phyloP scores from a whole-genome alignment of 805 yeast species.

The Teunomyces stri region DNA sequence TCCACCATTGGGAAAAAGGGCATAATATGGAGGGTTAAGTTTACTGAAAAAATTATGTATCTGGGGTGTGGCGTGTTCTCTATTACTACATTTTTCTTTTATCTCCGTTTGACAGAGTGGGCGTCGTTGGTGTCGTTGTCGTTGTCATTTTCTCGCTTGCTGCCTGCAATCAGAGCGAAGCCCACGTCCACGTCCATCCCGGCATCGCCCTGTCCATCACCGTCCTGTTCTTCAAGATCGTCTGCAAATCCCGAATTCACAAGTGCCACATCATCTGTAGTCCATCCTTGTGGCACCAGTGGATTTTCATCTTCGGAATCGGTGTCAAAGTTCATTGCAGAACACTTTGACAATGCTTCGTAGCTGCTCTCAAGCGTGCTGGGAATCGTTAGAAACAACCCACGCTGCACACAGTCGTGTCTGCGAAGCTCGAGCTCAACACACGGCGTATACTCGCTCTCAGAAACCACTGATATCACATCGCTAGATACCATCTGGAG shows the following conservation, averaged over 20 bases:
- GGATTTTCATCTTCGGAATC: slow-evolving; percentile 19
- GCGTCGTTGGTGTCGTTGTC: background rate
- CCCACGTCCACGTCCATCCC: slow-evolving; percentile 45
- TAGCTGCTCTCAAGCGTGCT: slow-evolving; percentile 19
- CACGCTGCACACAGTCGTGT: slow-evolving; percentile 7
- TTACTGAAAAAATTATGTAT: too few species aligned
- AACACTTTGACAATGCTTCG: slow-evolving; percentile 36
- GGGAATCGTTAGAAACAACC: slow-evolving; percentile 8
- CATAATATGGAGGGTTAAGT: too few species aligned
- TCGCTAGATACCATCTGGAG: slow-evolving; percentile 30
- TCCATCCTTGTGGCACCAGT: slow-evolving; percentile 25
- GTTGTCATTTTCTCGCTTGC: slow-evolving; percentile 14
- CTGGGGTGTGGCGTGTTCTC: too few species aligned
- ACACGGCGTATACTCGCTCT: slow-evolving; percentile 18
- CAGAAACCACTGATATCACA: slow-evolving; percentile 10
- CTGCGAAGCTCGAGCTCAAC: slow-evolving; percentile 17
- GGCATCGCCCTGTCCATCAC: slow-evolving; percentile 22
- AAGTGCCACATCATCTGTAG: slow-evolving; percentile 6
- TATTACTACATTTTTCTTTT: background rate
- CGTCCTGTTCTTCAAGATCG: slow-evolving; percentile 26
- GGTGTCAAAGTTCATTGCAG: slow-evolving; percentile 35
- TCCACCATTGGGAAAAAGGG: background rate
- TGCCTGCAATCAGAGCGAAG: slow-evolving; percentile 35
- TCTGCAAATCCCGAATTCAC: slow-evolving; percentile 34
- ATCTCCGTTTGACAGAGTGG: background rate